Percentiles rank a stretch among this genome's conserved stretches.
phyloP scores from a whole-genome alignment of 345 rosid species.

The Citrus sp. region DNA sequence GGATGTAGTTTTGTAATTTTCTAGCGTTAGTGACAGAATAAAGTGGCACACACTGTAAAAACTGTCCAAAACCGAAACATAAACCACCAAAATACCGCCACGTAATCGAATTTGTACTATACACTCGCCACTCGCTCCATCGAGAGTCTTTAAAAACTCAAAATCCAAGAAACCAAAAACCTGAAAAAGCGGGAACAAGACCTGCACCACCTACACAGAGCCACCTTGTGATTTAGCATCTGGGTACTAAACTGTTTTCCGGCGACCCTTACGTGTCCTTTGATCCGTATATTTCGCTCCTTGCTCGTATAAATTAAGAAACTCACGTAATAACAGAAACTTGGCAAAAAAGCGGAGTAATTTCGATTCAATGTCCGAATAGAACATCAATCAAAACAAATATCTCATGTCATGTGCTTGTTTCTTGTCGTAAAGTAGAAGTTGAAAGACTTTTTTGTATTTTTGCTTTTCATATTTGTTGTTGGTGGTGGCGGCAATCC shows the following conservation, averaged over 20 bases:
- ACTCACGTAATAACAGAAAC: not conserved
- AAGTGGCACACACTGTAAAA: not conserved
- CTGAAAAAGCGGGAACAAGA: conserved; percentile 15
- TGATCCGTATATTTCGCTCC: conserved; percentile 3
- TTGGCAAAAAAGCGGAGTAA: not conserved
- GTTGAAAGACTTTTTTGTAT: not conserved
- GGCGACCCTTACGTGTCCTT: conserved; percentile 2
- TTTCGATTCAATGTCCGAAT: conserved; percentile 1
- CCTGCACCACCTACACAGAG: not conserved
- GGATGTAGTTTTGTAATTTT: not conserved
- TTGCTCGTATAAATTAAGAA: not conserved
- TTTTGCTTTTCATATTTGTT: no score
- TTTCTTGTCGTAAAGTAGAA: not conserved
- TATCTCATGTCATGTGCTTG: no score
- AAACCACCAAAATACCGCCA: conserved; percentile 12
- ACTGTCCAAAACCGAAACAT: conserved; percentile 18
- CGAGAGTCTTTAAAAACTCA: not conserved
- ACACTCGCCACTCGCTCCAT: not conserved
- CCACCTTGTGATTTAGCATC: not conserved
- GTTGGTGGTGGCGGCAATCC: no score
- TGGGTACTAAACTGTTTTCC: not conserved
- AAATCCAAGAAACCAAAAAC: not conserved
- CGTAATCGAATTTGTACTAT: not conserved
- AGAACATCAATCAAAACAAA: not conserved
- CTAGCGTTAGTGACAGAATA: no score